Conservation (phyloP, 768 basidiomycete species). For the Pleurotus salmoneostramineus region DNA sequence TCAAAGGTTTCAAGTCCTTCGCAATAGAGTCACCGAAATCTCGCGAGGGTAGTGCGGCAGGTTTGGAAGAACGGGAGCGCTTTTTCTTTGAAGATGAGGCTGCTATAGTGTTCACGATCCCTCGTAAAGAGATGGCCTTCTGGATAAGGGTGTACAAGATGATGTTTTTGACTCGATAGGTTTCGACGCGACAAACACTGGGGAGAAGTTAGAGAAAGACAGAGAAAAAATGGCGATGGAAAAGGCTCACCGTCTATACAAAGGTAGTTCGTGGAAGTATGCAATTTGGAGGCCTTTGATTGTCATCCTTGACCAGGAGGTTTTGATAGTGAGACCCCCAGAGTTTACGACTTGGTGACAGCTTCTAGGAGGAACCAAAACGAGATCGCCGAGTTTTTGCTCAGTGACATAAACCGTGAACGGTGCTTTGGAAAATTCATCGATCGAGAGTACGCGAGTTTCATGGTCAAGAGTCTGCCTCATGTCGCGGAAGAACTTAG, state of each 20-base stretch:
- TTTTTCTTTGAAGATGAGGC: too few relatives aligned
- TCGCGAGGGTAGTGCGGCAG: not conserved
- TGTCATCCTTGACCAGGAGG: constrained; percentile 87
- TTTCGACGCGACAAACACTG: constrained; percentile 80
- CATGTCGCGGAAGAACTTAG: constrained; percentile 55
- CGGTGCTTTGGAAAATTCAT: constrained; percentile 61
- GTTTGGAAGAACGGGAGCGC: not conserved
- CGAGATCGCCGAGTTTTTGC: constrained; percentile 73
- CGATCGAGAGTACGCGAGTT: constrained; percentile 55
- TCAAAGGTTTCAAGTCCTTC: constrained; percentile 28
- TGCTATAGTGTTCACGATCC: too few relatives aligned
- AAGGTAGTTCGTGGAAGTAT: constrained; percentile 68
- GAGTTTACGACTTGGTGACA: constrained; percentile 83
- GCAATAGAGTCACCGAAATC: constrained; percentile 7
- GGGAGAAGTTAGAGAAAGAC: not conserved
- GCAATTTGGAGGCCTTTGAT: constrained; percentile 54
- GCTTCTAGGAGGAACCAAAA: constrained; percentile 76
- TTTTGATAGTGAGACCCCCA: constrained; percentile 80
- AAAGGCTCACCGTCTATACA: constrained; percentile 65
- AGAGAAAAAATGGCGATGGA: not conserved
- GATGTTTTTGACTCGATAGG: constrained; percentile 68
- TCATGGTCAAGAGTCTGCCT: constrained; percentile 71
- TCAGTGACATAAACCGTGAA: constrained; percentile 69
- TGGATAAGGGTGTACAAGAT: constrained; percentile 51
- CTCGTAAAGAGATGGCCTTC: constrained; percentile 7